These are phyloP conservation scores for Lentinula raphanica DNA, from an alignment of 768 basidiomycete species.

Conservation along the genomic window DNA sequence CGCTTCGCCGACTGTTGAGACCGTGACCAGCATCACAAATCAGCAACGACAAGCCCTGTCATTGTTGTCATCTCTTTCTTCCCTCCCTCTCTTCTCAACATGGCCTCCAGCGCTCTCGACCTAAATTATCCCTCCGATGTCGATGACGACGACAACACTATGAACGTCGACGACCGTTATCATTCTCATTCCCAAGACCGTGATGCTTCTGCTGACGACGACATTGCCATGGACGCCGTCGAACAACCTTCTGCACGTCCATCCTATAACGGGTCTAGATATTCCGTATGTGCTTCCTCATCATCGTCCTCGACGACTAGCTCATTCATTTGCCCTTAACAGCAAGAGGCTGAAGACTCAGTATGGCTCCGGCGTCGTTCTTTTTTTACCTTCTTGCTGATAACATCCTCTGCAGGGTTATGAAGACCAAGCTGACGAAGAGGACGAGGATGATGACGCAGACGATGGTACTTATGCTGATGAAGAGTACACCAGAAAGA, in stretches of 20 bases:
- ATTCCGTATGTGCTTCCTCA: slow-evolving; percentile 17
- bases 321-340: slow-evolving; percentile 9
- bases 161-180: slow-evolving; percentile 66
- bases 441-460: slow-evolving; percentile 49
- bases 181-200: slow-evolving; percentile 40
- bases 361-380: slow-evolving; percentile 35
- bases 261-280: slow-evolving; percentile 33
- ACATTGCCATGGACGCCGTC: slow-evolving; percentile 39
- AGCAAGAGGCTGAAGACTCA: slow-evolving; percentile 52
- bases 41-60: slow-evolving; percentile 13
- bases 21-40: slow-evolving; percentile 4
- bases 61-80: slow-evolving; percentile 24
- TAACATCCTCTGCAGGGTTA: slow-evolving; percentile 31
- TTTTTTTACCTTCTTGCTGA: slow-evolving; percentile 16
- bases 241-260: slow-evolving; percentile 20
- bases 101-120: slow-evolving; percentile 37
- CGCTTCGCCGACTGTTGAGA: neutral
- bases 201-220: slow-evolving; percentile 61
- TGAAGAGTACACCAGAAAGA: slow-evolving; percentile 70
- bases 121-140: slow-evolving; percentile 54
- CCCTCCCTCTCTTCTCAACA: slow-evolving; percentile 18
- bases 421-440: slow-evolving; percentile 57
- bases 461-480: slow-evolving; percentile 78
- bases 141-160: slow-evolving; percentile 47
- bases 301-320: slow-evolving; percentile 1